These are phyloP conservation scores for Plasmodium yoelii DNA, from an alignment of 169 alveolate genomes.

Conservation along the genomic window DNA sequence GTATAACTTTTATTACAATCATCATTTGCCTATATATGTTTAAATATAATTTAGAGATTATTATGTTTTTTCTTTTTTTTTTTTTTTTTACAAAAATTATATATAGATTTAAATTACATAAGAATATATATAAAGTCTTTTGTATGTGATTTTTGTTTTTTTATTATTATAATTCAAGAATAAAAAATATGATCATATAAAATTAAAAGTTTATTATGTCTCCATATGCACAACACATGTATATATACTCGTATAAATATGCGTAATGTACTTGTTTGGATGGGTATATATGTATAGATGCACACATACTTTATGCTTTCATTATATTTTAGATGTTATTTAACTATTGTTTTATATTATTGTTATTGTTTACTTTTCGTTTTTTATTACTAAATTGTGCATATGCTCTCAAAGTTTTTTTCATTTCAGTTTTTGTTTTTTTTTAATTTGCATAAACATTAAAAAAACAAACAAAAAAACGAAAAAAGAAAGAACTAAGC, in stretches of 20 bases:
- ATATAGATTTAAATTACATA: neutral
- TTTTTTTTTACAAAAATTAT: conserved; percentile 3
- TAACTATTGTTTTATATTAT: neutral
- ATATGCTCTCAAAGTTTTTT: neutral
- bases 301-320: neutral
- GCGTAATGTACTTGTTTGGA: neutral
- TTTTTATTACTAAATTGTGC: neutral
- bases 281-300: neutral
- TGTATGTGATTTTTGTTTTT: conserved; percentile 9
- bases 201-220: conserved; percentile 1
- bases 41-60: conserved; percentile 3
- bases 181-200: neutral
- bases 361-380: neutral
- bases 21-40: neutral
- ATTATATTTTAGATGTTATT: neutral
- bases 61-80: conserved; percentile 9
- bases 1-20: neutral
- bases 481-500: neutral
- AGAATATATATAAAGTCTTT: conserved; percentile 1
- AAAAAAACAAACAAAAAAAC: neutral
- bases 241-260: neutral
- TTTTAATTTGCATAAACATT: conserved; percentile 4
- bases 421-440: conserved; percentile 1
- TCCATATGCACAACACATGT: neutral
- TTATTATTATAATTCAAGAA: neutral